Evolutionary conservation across 1,284 basidiomycete genomes (phyloP).

Genomic region (Singerocomus inundabilis): DNA sequence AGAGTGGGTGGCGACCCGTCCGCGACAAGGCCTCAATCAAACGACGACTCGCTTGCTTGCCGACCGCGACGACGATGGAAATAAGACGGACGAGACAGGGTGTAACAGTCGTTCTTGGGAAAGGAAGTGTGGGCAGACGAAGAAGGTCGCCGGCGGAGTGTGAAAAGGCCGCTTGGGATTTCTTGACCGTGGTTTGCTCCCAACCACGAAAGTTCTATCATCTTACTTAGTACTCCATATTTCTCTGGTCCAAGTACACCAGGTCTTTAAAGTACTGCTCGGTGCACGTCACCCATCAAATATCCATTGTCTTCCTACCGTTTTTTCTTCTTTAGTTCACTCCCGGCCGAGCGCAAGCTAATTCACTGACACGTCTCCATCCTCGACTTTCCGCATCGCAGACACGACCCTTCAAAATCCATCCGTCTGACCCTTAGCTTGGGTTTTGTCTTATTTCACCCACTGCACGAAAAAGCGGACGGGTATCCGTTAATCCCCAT

Average conservation of each 20-base stretch:
- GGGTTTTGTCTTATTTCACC: slow-evolving; percentile 27
- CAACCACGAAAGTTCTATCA: slow-evolving; percentile 42
- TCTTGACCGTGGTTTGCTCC: slow-evolving; percentile 36
- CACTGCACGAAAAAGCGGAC: slow-evolving; percentile 35
- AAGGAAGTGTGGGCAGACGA: slow-evolving; percentile 10
- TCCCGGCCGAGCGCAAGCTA: slow-evolving; percentile 32
- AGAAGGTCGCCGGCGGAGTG: slow-evolving; percentile 39
- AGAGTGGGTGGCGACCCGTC: not conserved
- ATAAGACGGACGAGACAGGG: slow-evolving; percentile 6
- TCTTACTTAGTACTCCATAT: slow-evolving; percentile 48
- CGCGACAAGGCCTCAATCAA: too few species aligned
- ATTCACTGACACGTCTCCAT: slow-evolving; percentile 30
- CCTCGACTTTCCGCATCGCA: slow-evolving; percentile 27
- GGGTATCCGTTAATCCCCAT: slow-evolving; percentile 43
- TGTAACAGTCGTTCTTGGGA: slow-evolving; percentile 14
- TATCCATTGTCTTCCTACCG: slow-evolving; percentile 32
- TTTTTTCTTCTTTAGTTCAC: slow-evolving; percentile 27
- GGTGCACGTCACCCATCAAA: slow-evolving; percentile 32
- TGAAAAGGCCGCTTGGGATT: slow-evolving; percentile 36
- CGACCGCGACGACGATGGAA: not conserved
- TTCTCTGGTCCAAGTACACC: slow-evolving; percentile 37
- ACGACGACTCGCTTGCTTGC: too few species aligned
- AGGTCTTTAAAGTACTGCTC: slow-evolving; percentile 35
- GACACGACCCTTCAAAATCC: slow-evolving; percentile 32
- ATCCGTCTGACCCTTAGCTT: slow-evolving; percentile 17